phyloP scores from a whole-genome alignment of 495 filamentous ascomycete species.

The Xylaria castorea region DNA sequence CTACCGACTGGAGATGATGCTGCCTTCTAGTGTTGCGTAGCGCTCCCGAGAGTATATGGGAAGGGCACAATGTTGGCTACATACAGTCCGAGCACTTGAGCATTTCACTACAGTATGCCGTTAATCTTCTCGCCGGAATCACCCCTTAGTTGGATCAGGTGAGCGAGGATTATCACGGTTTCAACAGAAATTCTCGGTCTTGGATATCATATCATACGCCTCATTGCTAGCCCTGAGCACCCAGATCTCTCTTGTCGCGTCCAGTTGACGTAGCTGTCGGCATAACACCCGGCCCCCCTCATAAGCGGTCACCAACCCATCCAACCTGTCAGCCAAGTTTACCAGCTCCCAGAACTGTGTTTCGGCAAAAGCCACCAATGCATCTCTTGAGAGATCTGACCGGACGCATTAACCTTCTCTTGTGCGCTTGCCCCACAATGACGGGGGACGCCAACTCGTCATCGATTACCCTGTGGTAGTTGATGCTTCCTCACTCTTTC shows the following conservation, averaged over 20 bases:
- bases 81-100: constrained; percentile 46
- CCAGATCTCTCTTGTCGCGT: constrained; percentile 37
- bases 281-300: constrained; percentile 30
- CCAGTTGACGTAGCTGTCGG: constrained; percentile 30
- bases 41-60: constrained; percentile 38
- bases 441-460: constrained; percentile 68
- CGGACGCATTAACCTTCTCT: constrained; percentile 80
- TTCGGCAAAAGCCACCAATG: constrained; percentile 51
- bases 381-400: constrained; percentile 58
- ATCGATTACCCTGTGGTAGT: constrained; percentile 39
- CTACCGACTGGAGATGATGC: constrained; percentile 33
- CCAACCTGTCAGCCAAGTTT: constrained; percentile 34
- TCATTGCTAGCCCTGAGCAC: constrained; percentile 46
- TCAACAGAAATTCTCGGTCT: constrained; percentile 48
- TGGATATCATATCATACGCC: constrained; percentile 36
- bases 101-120: constrained; percentile 34
- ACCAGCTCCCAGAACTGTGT: constrained; percentile 47
- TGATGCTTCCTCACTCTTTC: constrained; percentile 46
- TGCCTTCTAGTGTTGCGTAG: constrained; percentile 25
- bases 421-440: constrained; percentile 52
- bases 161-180: constrained; percentile 48
- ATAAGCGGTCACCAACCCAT: constrained; percentile 29
- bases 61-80: constrained; percentile 51
- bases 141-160: constrained; percentile 34
- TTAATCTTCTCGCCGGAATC: constrained; percentile 55